Evolutionary conservation across 1,284 basidiomycete genomes (phyloP), one percentile per base, ranked within the genome.

Genomic region (Porogramme epimiltina): DNA sequence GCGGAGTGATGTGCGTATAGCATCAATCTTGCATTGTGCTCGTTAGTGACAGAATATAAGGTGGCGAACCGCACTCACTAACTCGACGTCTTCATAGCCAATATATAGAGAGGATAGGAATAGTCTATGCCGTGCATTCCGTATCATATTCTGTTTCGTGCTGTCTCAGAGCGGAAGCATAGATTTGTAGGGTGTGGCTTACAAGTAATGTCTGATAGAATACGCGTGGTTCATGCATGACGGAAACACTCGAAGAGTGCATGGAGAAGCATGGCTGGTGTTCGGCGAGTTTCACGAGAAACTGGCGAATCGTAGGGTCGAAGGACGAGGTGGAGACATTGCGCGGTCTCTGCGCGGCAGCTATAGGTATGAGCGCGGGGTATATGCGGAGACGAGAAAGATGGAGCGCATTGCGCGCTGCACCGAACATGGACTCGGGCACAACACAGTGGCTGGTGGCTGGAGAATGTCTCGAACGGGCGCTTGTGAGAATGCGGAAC

Each of bases 31-130:
- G 9, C 49, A 8, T 25, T 11, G 13, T n/a, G 22, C 25, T 1
- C n/a, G 4, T 5, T 13, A 22, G 4, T 5, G n/a, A 34, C 3
- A 11, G n/a, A n/a, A n/a, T 16, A 37, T 9, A 37, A 37, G n/a
- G 28, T 13, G 8, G 28, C 13, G 8, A 28, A n/a, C 46, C 13
- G 3, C 18, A 56, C 68, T 55, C 46, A 72, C 71, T 50, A 73
- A 56, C 47, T 70, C 67, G 15, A 59, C 53, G 44, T 73, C 72
- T 47, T 69, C 62, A 13, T 69, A 65, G 2, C 72, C 72, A 28
- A 73, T 70, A 51, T 73, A 73, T 4, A 73, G 62, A 11, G 91
- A 93, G 1, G 93, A 95, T 42, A 98, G 80, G 65, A 95, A 89
- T 63, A 98, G 85, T 51, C 92, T 80, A 51, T 74, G 72, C 57